A percentile compares a stretch with the other conserved stretches of the same genome.
phyloP scores from a whole-genome alignment of 257 asterid species.

The Nicotiana sylvestris region DNA sequence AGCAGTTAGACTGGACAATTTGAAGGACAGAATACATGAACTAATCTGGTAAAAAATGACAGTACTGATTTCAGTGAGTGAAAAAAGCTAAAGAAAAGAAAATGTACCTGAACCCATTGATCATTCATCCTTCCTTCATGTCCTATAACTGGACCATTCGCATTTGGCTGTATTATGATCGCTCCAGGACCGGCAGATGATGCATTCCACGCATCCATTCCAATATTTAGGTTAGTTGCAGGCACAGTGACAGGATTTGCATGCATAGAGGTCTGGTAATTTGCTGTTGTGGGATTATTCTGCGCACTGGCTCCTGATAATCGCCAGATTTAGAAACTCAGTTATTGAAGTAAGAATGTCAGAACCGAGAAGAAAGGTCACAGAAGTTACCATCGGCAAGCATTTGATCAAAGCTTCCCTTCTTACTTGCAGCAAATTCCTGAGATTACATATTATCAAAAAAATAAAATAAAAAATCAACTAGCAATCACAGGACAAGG shows the following conservation, averaged over 20 bases:
- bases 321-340: not conserved
- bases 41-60: not conserved
- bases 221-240: constrained; percentile 73
- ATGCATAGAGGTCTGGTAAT: constrained; percentile 49
- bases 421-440: constrained; percentile 69
- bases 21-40: not conserved
- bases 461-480: not conserved
- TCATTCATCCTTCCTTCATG: constrained; percentile 63
- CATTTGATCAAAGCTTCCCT: constrained; percentile 93
- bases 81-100: constrained; percentile 1
- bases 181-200: constrained; percentile 70
- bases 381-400: constrained; percentile 75
- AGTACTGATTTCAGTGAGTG: not conserved
- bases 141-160: constrained; percentile 47
- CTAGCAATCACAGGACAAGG: not conserved
- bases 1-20: not conserved
- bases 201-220: constrained; percentile 91
- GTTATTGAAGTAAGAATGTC: not conserved
- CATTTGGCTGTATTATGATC: constrained; percentile 50
- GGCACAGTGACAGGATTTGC: constrained; percentile 74
- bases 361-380: constrained; percentile 5
- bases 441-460: constrained; percentile 17
- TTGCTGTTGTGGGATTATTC: constrained; percentile 40
- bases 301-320: constrained; percentile 69
- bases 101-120: constrained; percentile 75